Base-by-base conservation (phyloP, 495 filamentous ascomycete genomes). In the Podospora australis region DNA sequence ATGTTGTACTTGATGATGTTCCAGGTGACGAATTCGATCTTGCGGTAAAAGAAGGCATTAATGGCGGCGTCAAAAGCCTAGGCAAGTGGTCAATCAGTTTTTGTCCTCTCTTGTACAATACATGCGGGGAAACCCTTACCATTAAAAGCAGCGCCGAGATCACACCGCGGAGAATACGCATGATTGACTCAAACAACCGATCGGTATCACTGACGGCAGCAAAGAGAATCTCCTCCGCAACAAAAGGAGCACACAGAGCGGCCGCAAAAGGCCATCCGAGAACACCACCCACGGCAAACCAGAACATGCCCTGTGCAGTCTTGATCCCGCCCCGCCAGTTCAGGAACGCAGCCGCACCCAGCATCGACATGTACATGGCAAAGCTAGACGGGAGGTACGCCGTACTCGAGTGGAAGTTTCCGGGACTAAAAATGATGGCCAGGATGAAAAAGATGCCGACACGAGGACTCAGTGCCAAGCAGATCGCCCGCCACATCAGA, bases 1-100 rank as follows among this genome's bases (percentile, higher is more conserved):
- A 99, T 77, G 63, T 99, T 99, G 74, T 99, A 99, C 48, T 84
- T 78, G 49, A 97, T 81, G 50, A 99, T 96, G 56, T 96, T 96
- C 72, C 87, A 85, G 6, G 90, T 82, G 16, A 95, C 88, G 16
- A 91, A 63, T 10, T 78, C 82, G 7, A 87, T 40, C 61, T 85
- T 87, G 49, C 75, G 78, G 67, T 95, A 95, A 58, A 95, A 95
- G 63, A 84, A 84, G 19, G 78, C 75, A 63, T 95, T 90, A 39
- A 92, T 69, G 22, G 62, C 67, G 6, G 80, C 59, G 62, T 91
- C 86, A 30, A 78, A 36, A 48, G 57, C 51, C 66, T 69, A 16
- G 28, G 16, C 3, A 4, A 4, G 0, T 45, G 39, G 20, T 63
- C 45, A 67, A 55, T 8, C 23, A 44, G 30, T 40, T 36, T 16